A percentile compares a stretch with the other conserved stretches of the same genome.
phyloP scores from a whole-genome alignment of 306 rosid genomes.

The Vicia faba region DNA sequence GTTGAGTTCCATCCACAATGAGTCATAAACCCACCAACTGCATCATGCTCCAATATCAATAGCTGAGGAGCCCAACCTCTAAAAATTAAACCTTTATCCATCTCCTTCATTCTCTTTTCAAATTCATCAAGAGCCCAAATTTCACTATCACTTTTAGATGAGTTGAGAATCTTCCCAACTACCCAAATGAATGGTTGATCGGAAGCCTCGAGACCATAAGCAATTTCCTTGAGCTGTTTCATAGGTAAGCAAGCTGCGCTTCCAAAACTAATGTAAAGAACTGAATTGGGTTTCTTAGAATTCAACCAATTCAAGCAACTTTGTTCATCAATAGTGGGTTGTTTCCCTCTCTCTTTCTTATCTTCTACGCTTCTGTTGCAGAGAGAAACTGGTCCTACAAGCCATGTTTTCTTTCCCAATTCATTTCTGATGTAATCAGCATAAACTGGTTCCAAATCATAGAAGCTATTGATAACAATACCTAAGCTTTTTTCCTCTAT shows the following conservation, averaged over 20 bases:
- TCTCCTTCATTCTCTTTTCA: conserved; percentile 52
- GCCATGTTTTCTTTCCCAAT: conserved; percentile 51
- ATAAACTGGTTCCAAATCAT: conserved; percentile 55
- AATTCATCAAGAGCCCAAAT: conserved; percentile 45
- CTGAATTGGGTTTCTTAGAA: conserved; percentile 55
- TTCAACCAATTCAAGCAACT: conserved; percentile 55
- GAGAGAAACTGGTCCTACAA: conserved; percentile 66
- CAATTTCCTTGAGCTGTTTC: conserved; percentile 57
- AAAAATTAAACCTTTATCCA: conserved; percentile 51
- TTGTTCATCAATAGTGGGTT: conserved; percentile 47
- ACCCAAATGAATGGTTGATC: conserved; percentile 67
- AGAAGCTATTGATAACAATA: conserved; percentile 56
- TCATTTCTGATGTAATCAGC: conserved; percentile 42
- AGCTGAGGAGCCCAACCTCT: conserved; percentile 78
- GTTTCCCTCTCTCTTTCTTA: conserved; percentile 50
- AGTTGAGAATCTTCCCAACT: conserved; percentile 42
- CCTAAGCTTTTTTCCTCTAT: conserved; percentile 51
- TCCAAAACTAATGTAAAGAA: conserved; percentile 62
- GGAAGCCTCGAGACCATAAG: conserved; percentile 59
- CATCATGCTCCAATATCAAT: conserved; percentile 56
- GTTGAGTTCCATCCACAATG: conserved; percentile 87
- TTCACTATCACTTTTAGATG: conserved; percentile 1
- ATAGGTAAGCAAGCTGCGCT: conserved; percentile 47
- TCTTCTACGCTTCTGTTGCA: conserved; percentile 46
- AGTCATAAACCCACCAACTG: conserved; percentile 67